These are phyloP conservation scores for Trypanosoma congolense DNA, from an alignment of 208 protist genomes.

Conservation along the genomic window DNA sequence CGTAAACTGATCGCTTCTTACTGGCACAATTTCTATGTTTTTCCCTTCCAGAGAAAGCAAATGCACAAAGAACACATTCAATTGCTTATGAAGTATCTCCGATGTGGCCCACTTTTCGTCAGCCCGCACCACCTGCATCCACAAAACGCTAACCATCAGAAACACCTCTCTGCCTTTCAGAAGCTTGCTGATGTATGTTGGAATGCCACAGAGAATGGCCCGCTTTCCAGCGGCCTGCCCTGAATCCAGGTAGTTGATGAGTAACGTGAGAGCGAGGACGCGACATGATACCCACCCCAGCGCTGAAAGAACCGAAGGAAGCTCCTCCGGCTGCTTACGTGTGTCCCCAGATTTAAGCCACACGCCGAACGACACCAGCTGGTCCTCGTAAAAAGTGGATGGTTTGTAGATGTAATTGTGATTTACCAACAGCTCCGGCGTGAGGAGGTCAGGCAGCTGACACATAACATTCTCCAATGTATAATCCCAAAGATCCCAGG, in stretches of 20 bases:
- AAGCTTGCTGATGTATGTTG: slow-evolving; percentile 97
- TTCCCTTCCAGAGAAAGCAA: slow-evolving; percentile 75
- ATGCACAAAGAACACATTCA: slow-evolving; percentile 65
- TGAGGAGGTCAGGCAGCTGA: slow-evolving; percentile 86
- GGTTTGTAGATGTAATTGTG: slow-evolving; percentile 61
- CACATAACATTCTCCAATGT: slow-evolving; percentile 88
- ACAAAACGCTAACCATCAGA: slow-evolving; percentile 72
- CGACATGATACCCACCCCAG: slow-evolving; percentile 91
- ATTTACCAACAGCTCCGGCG: slow-evolving; percentile 24
- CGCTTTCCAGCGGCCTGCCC: slow-evolving; percentile 94
- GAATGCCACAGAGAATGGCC: slow-evolving; percentile 94
- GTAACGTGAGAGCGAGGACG: slow-evolving; percentile 92
- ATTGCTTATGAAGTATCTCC: slow-evolving; percentile 51
- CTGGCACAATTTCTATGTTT: slow-evolving; percentile 77
- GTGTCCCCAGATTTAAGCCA: slow-evolving; percentile 95
- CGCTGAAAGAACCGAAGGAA: slow-evolving; percentile 97
- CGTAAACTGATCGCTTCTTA: slow-evolving; percentile 60
- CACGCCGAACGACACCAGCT: slow-evolving; percentile 98
- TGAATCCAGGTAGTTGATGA: slow-evolving; percentile 95
- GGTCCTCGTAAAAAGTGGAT: slow-evolving; percentile 95
- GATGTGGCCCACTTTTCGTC: slow-evolving; percentile 48
- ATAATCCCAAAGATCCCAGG: slow-evolving; percentile 96
- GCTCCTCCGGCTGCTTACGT: slow-evolving; percentile 90
- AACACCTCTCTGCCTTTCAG: slow-evolving; percentile 81
- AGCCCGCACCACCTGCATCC: slow-evolving; percentile 79